Evolutionary conservation across 2,329 filamentous ascomycete genomes (phyloP).

Genomic region (Teratosphaeria pseudoeucalypti): DNA sequence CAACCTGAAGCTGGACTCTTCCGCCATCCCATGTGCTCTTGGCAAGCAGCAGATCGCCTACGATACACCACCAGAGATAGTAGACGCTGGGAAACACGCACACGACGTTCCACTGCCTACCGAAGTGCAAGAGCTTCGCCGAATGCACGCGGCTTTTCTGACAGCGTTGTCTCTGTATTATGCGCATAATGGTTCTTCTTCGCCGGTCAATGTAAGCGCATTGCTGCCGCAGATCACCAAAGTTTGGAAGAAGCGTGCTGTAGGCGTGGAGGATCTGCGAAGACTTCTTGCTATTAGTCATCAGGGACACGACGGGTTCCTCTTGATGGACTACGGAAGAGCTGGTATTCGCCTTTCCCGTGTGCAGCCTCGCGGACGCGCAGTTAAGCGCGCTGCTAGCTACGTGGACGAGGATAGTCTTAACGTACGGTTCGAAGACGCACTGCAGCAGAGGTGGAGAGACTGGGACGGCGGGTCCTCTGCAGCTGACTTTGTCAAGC

Average conservation of each 20-base stretch:
- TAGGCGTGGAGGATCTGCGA: constrained; percentile 37
- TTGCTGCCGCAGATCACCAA: constrained; percentile 32
- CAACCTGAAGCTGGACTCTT: constrained; percentile 20
- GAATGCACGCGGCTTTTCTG: constrained; percentile 39
- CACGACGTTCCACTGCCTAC: constrained; percentile 24
- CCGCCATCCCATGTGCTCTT: constrained; percentile 12
- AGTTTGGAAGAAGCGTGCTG: constrained; percentile 36
- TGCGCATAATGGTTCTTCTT: constrained; percentile 38
- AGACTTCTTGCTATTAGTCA: constrained; percentile 33
- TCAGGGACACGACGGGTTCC: constrained; percentile 11
- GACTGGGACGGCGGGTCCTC: constrained; percentile 22
- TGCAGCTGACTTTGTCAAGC: constrained; percentile 41
- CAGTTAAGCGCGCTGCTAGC: constrained; percentile 11
- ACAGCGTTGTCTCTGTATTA: constrained; percentile 40
- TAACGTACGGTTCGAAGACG: constrained; percentile 41
- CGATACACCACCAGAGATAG: constrained; percentile 25
- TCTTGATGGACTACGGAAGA: constrained; percentile 20
- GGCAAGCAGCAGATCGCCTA: constrained; percentile 12
- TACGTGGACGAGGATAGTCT: constrained; percentile 29
- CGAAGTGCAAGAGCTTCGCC: constrained; percentile 33
- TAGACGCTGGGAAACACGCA: constrained; percentile 10
- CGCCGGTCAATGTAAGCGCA: constrained; percentile 32
- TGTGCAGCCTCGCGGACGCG: constrained; percentile 9
- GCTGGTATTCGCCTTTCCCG: constrained; percentile 18
- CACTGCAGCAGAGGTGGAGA: constrained; percentile 37